A percentile compares a stretch with the other conserved stretches of the same genome.
These are phyloP conservation scores for Talaromyces adpressus DNA, from an alignment of 495 filamentous ascomycete genomes.

Conservation along the genomic window DNA sequence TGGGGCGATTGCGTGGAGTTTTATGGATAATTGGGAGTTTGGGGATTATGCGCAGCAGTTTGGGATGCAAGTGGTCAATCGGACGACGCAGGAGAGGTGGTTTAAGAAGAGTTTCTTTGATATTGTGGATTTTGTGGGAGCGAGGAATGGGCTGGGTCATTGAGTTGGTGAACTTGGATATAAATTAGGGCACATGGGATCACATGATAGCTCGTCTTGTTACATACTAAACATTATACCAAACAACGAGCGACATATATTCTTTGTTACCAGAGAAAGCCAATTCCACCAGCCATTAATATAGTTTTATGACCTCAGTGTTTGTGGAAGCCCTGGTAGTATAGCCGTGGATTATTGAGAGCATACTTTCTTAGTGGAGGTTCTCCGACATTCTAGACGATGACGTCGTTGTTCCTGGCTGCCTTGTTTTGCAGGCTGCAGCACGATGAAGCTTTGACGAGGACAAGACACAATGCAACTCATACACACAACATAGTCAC, in stretches of 20 bases:
- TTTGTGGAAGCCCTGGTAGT: too few species aligned
- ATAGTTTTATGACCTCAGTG: too few species aligned
- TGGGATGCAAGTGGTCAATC: constrained; percentile 36
- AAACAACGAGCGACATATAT: background rate
- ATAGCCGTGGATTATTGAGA: too few species aligned
- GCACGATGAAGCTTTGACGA: too few species aligned
- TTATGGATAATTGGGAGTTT: constrained; percentile 41
- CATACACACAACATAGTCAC: background rate
- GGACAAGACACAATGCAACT: too few species aligned
- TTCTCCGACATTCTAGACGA: background rate
- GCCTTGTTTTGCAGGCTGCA: background rate
- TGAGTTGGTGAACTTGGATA: background rate
- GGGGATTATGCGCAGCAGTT: constrained; percentile 32
- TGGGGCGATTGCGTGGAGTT: constrained; percentile 39
- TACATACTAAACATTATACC: background rate
- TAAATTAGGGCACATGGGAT: background rate
- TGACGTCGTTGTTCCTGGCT: background rate
- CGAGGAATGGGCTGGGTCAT: background rate
- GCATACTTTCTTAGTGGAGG: background rate
- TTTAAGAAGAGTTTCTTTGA: constrained; percentile 45
- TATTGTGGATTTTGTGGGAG: constrained; percentile 29
- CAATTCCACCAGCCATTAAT: too few species aligned
- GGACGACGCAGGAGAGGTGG: constrained; percentile 28
- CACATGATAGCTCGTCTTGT: background rate
- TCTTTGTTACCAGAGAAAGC: too few species aligned